Conservation (phyloP, 306 rosid genomes). For the Lathyrus sativus region DNA sequence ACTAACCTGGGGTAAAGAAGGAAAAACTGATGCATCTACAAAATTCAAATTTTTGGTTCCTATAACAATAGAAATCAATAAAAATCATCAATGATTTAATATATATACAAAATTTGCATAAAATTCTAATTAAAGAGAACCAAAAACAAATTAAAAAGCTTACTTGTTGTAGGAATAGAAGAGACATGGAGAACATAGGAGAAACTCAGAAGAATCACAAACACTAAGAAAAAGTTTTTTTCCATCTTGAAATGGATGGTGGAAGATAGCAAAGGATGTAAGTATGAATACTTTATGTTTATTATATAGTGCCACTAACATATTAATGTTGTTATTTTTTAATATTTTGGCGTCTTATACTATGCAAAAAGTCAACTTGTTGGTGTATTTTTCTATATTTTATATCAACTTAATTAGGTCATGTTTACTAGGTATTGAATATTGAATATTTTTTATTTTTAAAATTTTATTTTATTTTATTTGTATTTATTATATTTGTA, state of each 20-base stretch:
- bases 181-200: constrained; percentile 35
- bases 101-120: background rate
- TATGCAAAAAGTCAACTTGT: constrained; percentile 42
- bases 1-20: constrained; percentile 38
- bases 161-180: constrained; percentile 47
- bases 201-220: constrained; percentile 36
- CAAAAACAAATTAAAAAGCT: constrained; percentile 9
- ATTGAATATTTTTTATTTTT: background rate
- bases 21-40: constrained; percentile 27
- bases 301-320: constrained; percentile 27
- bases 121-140: background rate
- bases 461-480: too few species aligned
- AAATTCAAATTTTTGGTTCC: constrained; percentile 34
- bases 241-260: constrained; percentile 36
- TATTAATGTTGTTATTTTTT: background rate
- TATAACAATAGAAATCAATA: constrained; percentile 20
- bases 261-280: constrained; percentile 17
- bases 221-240: constrained; percentile 8
- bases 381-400: constrained; percentile 9
- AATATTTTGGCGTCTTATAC: background rate
- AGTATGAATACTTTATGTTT: constrained; percentile 18
- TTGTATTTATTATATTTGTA: too few species aligned
- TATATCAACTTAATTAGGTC: constrained; percentile 19
- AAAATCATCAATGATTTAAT: background rate
- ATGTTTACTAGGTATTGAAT: background rate